Evolutionary conservation across 192 early-diverging fungal genomes (phyloP), one percentile per base, ranked within the genome.

Genomic region (Chytriomyces confervae): DNA sequence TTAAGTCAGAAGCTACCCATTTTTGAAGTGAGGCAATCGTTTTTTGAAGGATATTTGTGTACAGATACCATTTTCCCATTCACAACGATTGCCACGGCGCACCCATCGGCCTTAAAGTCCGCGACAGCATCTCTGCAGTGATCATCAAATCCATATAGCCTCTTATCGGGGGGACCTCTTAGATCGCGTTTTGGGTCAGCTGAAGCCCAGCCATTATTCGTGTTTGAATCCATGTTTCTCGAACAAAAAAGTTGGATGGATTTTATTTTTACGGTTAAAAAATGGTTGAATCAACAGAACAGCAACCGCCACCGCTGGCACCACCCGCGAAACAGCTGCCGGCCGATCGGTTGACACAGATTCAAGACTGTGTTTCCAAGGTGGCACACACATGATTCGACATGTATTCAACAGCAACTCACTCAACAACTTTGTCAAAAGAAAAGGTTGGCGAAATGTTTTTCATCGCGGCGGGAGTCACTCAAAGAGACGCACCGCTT

Each of bases 401-500:
- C 45, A 61, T 11, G 48, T 27, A 23, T 29, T 49, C 49, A 27
- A 81, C 45, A 4, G 49, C 72, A 61, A 57, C 66, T 49, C 4
- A 16, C 24, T 11, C 46, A 82, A 80, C 36, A 36, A 36, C 36
- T 36, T 36, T 36, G 36, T 4, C 36, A 36, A 36, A 36, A 36
- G 36, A 36, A 36, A 36, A 36, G 36, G 46, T 86, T 46, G 50
- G 79, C 16, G 75, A 84, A 62, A 76, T 85, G 13, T 77, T 85
- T 36, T 86, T 61, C 68, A 86, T 70, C 5, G 79, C 83, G 7
- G 20, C 83, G 57, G 85, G 85, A 16, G 83, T 77, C 1, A 72
- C 85, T 45, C 85, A 86, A 53, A 61, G 85, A 45, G 85, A 86
- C 62, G 85, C 85, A n/a, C 82, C 82, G 36, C 75, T 86, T 13